phyloP scores from a whole-genome alignment of 106 monocot species.

The Phalaenopsis aphrodite region DNA sequence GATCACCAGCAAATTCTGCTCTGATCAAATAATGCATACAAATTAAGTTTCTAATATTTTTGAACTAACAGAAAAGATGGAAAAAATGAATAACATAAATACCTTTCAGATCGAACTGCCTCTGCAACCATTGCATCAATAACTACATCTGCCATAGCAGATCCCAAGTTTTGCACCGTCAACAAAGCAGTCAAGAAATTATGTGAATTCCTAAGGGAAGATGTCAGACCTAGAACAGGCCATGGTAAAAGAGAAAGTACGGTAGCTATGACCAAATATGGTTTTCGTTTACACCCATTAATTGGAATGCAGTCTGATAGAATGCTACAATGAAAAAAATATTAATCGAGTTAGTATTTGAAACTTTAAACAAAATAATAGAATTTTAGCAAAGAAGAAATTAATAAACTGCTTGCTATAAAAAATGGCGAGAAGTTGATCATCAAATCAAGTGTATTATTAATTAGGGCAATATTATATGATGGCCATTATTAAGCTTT shows the following conservation, averaged over 20 bases:
- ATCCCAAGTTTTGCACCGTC: constrained; percentile 60
- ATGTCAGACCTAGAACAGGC: constrained; percentile 41
- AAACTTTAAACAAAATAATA: not conserved
- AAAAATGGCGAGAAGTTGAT: not conserved
- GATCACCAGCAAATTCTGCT: constrained; percentile 67
- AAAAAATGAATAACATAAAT: constrained; percentile 2
- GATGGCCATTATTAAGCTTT: not conserved
- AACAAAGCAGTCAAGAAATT: constrained; percentile 40
- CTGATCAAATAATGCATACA: constrained; percentile 26
- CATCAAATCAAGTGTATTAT: not conserved
- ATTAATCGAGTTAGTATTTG: not conserved
- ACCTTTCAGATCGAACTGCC: constrained; percentile 57
- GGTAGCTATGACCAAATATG: constrained; percentile 61
- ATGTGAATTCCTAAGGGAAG: constrained; percentile 44
- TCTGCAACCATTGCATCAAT: constrained; percentile 94
- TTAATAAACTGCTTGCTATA: not conserved
- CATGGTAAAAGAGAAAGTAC: constrained; percentile 68
- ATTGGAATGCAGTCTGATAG: constrained; percentile 80
- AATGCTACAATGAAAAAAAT: constrained; percentile 36
- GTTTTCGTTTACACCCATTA: constrained; percentile 47
- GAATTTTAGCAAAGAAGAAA: not conserved
- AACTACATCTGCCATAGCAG: constrained; percentile 92
- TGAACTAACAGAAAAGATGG: not conserved
- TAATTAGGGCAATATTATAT: not conserved
- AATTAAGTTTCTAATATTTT: constrained; percentile 13